A percentile compares a stretch with the other conserved stretches of the same genome.
These are phyloP conservation scores for Coemansia sp. DNA, from an alignment of 192 early-diverging fungal species.

Conservation along the genomic window DNA sequence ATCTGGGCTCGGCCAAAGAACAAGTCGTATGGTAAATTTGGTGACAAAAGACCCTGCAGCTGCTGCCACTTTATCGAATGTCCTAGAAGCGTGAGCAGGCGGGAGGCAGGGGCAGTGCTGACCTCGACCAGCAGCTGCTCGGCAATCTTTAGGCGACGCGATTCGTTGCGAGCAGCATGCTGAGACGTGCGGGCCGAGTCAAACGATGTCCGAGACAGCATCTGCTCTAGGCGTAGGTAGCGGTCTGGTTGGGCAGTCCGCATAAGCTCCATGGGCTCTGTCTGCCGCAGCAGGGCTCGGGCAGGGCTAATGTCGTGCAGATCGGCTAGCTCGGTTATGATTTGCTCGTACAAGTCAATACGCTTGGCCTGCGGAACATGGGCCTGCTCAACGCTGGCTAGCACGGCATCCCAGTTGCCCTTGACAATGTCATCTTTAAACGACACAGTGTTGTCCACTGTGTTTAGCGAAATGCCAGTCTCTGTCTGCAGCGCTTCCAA, in stretches of 20 bases:
- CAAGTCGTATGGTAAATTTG: conserved; percentile 73
- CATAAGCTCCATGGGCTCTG: conserved; percentile 86
- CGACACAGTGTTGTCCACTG: conserved; percentile 74
- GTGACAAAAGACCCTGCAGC: conserved; percentile 71
- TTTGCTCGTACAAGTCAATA: conserved; percentile 88
- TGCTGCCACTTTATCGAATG: conserved; percentile 91
- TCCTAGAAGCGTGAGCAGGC: conserved; percentile 80
- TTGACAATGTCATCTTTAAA: conserved; percentile 74
- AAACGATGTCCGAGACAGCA: conserved; percentile 63
- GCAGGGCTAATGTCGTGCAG: conserved; percentile 79
- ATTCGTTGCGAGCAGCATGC: conserved; percentile 60
- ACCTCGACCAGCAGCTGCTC: conserved; percentile 50
- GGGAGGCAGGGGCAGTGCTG: conserved; percentile 63
- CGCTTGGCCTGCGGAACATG: conserved; percentile 69
- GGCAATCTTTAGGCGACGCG: conserved; percentile 73
- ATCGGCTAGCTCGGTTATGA: conserved; percentile 86
- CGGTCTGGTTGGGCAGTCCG: conserved; percentile 73
- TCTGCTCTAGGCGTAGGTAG: conserved; percentile 77
- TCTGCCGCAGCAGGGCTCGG: conserved; percentile 79
- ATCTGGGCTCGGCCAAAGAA: conserved; percentile 68
- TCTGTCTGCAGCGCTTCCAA: conserved; percentile 82
- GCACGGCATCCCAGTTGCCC: conserved; percentile 86
- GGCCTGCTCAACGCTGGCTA: conserved; percentile 68
- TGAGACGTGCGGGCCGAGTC: conserved; percentile 49
- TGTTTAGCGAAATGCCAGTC: conserved; percentile 74